Evolutionary conservation across 2,329 filamentous ascomycete genomes (phyloP).

Genomic region (Sporothrix protearum): DNA sequence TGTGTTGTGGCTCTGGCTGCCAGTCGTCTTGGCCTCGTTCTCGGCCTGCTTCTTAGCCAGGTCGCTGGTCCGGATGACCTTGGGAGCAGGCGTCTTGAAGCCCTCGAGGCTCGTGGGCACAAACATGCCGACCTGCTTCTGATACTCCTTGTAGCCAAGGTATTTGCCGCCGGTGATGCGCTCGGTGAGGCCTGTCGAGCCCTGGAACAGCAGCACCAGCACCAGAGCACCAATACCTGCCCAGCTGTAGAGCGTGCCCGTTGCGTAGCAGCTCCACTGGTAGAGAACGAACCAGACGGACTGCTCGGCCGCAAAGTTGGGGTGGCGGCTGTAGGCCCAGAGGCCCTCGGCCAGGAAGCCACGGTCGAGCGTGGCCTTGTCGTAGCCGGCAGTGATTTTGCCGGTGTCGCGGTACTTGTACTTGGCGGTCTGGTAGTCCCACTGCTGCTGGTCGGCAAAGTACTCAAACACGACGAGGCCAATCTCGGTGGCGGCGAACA

Average conservation of each 20-base stretch:
- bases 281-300: conserved; percentile 84
- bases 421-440: conserved; percentile 84
- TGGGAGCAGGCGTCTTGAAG: conserved; percentile 45
- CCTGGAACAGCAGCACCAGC: conserved; percentile 81
- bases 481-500: conserved; percentile 47
- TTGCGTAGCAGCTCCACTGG: conserved; percentile 77
- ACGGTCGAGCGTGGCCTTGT: conserved; percentile 75
- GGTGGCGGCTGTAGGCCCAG: conserved; percentile 85
- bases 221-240: conserved; percentile 64
- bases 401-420: conserved; percentile 67
- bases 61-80: conserved; percentile 51
- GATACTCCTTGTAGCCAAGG: conserved; percentile 80
- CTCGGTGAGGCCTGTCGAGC: conserved; percentile 85
- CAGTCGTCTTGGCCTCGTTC: conserved; percentile 35
- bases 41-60: conserved; percentile 45
- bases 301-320: conserved; percentile 93
- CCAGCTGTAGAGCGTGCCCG: conserved; percentile 73
- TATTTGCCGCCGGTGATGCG: conserved; percentile 77
- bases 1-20: conserved; percentile 19
- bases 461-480: conserved; percentile 62
- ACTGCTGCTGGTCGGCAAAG: conserved; percentile 89
- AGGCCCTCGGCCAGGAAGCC: conserved; percentile 83
- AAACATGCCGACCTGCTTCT: conserved; percentile 77
- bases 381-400: conserved; percentile 63
- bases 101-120: conserved; percentile 56